Percentiles rank a stretch among this genome's conserved stretches.
phyloP scores from a whole-genome alignment of 768 basidiomycete genomes.

The Peribolospora kevripleyi region DNA sequence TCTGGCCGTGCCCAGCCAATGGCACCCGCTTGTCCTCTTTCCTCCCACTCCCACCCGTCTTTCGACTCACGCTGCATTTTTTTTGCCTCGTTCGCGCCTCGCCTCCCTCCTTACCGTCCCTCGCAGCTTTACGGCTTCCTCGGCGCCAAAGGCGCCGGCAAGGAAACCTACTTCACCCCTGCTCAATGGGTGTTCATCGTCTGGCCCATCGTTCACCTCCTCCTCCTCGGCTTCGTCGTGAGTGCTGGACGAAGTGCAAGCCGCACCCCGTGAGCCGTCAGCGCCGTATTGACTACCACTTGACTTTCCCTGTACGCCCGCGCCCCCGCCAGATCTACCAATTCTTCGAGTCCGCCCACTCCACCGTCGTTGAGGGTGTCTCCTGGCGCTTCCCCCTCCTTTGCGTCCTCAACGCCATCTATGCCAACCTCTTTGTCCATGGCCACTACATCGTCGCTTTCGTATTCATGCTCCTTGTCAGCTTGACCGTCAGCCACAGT shows the following conservation, averaged over 20 bases:
- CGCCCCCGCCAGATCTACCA: slow-evolving; percentile 29
- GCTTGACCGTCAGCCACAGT: slow-evolving; percentile 35
- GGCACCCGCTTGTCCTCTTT: too few relatives aligned
- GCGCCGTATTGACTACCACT: neutral
- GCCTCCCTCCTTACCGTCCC: too few relatives aligned
- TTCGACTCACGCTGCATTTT: too few relatives aligned
- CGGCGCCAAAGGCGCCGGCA: slow-evolving; percentile 43
- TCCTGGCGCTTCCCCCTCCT: slow-evolving; percentile 80
- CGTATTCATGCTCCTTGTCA: slow-evolving; percentile 65
- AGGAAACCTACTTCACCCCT: slow-evolving; percentile 85
- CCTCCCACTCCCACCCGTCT: too few relatives aligned
- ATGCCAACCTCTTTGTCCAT: slow-evolving; percentile 27
- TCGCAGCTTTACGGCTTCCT: slow-evolving; percentile 5
- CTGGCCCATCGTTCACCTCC: slow-evolving; percentile 48
- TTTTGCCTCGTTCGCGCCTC: too few relatives aligned
- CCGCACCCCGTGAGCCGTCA: neutral
- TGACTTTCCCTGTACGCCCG: slow-evolving; percentile 7
- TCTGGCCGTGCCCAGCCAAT: too few relatives aligned
- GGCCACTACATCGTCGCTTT: slow-evolving; percentile 35
- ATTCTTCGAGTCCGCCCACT: slow-evolving; percentile 54
- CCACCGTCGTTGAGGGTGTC: slow-evolving; percentile 58
- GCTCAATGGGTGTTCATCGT: slow-evolving; percentile 78
- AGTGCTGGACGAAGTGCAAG: slow-evolving; percentile 17
- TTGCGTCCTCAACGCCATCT: slow-evolving; percentile 63
- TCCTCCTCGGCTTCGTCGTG: slow-evolving; percentile 72